Evolutionary conservation across 2,329 filamentous ascomycete species (phyloP).

Genomic region (Penicillium sp.): DNA sequence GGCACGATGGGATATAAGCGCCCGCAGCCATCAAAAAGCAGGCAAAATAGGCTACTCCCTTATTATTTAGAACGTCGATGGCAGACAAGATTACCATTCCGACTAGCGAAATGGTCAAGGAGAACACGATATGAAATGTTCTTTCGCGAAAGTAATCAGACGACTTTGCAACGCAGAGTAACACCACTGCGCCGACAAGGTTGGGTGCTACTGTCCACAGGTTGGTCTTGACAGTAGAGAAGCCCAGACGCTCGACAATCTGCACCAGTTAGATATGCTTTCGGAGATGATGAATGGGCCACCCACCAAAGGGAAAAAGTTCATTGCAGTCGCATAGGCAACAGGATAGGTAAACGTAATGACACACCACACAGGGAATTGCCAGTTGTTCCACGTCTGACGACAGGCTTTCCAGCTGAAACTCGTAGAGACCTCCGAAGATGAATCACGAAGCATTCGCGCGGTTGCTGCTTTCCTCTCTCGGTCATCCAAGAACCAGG

Average conservation of each 20-base stretch:
- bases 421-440: conserved; percentile 36
- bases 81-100: conserved; percentile 49
- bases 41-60: conserved; percentile 52
- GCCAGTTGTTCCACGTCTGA: conserved; percentile 43
- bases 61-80: conserved; percentile 44
- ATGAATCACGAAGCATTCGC: conserved; percentile 49
- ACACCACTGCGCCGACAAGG: conserved; percentile 47
- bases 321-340: conserved; percentile 47
- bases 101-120: conserved; percentile 41
- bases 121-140: conserved; percentile 47
- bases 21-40: conserved; percentile 49
- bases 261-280: conserved; percentile 2
- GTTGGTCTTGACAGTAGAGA: conserved; percentile 48
- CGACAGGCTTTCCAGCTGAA: conserved; percentile 47
- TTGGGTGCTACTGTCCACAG: conserved; percentile 53
- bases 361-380: conserved; percentile 47
- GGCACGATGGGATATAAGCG: conserved; percentile 49
- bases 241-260: conserved; percentile 49
- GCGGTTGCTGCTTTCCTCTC: conserved; percentile 44
- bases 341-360: conserved; percentile 51
- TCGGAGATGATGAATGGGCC: no score
- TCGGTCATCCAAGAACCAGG: conserved; percentile 41
- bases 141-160: conserved; percentile 50
- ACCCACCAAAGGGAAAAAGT: conserved; percentile 48
- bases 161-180: conserved; percentile 47